Evolutionary conservation across 306 rosid genomes (phyloP).

Genomic region (Vigna hirtella): DNA sequence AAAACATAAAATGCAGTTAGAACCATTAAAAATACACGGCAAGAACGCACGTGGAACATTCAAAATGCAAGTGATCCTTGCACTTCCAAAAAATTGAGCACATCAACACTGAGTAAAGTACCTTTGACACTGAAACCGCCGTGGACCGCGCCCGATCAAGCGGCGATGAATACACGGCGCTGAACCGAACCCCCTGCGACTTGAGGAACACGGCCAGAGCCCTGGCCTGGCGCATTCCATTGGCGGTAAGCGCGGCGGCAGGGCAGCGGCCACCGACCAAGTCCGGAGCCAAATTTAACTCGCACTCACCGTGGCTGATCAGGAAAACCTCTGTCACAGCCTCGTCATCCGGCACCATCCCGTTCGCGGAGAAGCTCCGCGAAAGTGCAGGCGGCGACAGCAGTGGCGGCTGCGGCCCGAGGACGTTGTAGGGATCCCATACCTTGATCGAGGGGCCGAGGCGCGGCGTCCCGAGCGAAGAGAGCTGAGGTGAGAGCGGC

Average conservation of each 20-base stretch:
- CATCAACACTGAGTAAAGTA: conserved; percentile 35
- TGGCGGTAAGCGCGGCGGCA: conserved; percentile 64
- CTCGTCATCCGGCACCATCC: conserved; percentile 61
- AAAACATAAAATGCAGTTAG: background rate
- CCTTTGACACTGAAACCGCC: conserved; percentile 81
- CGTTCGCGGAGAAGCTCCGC: conserved; percentile 62
- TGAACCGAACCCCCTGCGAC: conserved; percentile 82
- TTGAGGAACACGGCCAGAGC: conserved; percentile 93
- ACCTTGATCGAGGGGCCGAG: conserved; percentile 91
- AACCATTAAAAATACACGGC: background rate
- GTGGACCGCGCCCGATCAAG: conserved; percentile 86
- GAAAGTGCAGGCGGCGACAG: conserved; percentile 63
- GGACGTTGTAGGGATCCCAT: conserved; percentile 97
- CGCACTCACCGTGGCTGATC: conserved; percentile 93
- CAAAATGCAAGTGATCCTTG: background rate
- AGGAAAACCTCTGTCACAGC: conserved; percentile 73
- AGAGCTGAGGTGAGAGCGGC: conserved; percentile 96
- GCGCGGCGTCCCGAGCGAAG: conserved; percentile 89
- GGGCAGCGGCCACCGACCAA: conserved; percentile 83
- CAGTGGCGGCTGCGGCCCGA: conserved; percentile 69
- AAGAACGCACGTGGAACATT: background rate
- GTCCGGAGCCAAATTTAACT: conserved; percentile 74
- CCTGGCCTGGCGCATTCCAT: conserved; percentile 89
- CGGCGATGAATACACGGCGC: conserved; percentile 78
- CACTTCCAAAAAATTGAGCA: conserved; percentile 2